Evolutionary conservation across 2,329 filamentous ascomycete genomes (phyloP).

Genomic region (Furcasterigmium furcatum): DNA sequence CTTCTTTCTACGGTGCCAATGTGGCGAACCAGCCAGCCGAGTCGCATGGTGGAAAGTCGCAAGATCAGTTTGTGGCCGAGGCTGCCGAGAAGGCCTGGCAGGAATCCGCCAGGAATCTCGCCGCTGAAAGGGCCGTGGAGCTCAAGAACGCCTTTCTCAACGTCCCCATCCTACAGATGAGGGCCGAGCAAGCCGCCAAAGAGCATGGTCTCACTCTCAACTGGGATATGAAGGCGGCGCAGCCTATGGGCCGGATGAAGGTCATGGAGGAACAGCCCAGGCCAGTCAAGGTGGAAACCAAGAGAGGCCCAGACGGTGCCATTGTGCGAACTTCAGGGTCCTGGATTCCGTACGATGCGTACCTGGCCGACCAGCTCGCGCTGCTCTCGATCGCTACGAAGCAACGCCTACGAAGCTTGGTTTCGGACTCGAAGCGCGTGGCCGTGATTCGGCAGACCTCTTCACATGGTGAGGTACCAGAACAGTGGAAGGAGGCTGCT

Average conservation of each 20-base stretch:
- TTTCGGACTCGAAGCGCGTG: conserved; percentile 74
- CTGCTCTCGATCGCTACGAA: conserved; percentile 81
- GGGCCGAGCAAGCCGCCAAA: conserved; percentile 53
- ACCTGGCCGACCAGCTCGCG: conserved; percentile 77
- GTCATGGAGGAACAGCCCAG: conserved; percentile 44
- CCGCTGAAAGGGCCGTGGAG: conserved; percentile 62
- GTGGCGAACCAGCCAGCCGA: conserved; percentile 61
- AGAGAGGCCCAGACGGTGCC: conserved; percentile 58
- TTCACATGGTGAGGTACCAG: conserved; percentile 75
- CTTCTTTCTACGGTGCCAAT: conserved; percentile 62
- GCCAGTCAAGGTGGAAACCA: conserved; percentile 52
- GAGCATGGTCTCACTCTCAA: conserved; percentile 57
- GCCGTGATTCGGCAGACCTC: conserved; percentile 70
- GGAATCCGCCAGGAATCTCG: conserved; percentile 60
- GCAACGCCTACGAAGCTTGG: conserved; percentile 69
- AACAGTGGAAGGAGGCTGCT: conserved; percentile 73
- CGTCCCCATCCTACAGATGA: conserved; percentile 58
- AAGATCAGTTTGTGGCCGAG: conserved; percentile 65
- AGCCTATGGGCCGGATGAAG: conserved; percentile 44
- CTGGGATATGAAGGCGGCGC: conserved; percentile 48
- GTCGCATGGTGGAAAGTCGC: conserved; percentile 37
- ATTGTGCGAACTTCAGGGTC: conserved; percentile 62
- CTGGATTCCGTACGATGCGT: conserved; percentile 72
- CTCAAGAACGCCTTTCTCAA: conserved; percentile 71
- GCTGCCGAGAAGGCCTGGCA: conserved; percentile 64